Base-by-base conservation (phyloP, 23 red algal genomes). In the Gracilaria domingensis region DNA sequence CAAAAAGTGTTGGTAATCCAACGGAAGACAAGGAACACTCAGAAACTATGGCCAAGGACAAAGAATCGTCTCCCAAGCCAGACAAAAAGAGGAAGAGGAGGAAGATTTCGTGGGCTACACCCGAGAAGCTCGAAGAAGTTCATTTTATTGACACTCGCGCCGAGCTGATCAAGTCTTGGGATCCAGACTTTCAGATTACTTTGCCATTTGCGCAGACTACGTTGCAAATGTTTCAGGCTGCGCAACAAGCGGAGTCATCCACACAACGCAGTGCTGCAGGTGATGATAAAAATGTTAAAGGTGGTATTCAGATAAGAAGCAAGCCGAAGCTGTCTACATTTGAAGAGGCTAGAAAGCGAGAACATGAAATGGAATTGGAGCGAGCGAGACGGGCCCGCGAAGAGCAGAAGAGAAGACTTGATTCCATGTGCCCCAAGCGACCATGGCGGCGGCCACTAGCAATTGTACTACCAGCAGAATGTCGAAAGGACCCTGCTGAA, bases 341-440 rank as follows among this genome's bases (percentile, higher is more conserved):
- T 67, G 89, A 92, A 54, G 89, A 75, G 23, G 89, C 89, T 8
- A 59, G 89, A 55, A 92, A 92, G 67, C 62, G 69, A 8, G 89
- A 92, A 55, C 89, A 84, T 72, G 89, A 92, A 53, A 92, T 84
- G 78, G 89, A 92, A 84, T 78, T 84, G 66, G 89, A 92, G 44
- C 55, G 78, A 12, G 89, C 89, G 21, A 53, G 75, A 76, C 60
- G 80, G 4, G 76, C 89, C 12, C 59, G 80, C 14, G 79, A 92
- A 20, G 80, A 76, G 36, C 79, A 72, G 49, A 29, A 84, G 26
- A 84, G 38, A 25, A 57, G 75, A 60, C 69, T 92, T 20, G 69
- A 92, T 53, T 36, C 18, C 12, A 92, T 92, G 88, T 33, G n/a
- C 26, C 44, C 89, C 13, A 24, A 33, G 26, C 39, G 59, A 9